These are phyloP conservation scores for Bertia moriformis DNA, from an alignment of 2,329 filamentous ascomycete genomes.

Conservation along the genomic window DNA sequence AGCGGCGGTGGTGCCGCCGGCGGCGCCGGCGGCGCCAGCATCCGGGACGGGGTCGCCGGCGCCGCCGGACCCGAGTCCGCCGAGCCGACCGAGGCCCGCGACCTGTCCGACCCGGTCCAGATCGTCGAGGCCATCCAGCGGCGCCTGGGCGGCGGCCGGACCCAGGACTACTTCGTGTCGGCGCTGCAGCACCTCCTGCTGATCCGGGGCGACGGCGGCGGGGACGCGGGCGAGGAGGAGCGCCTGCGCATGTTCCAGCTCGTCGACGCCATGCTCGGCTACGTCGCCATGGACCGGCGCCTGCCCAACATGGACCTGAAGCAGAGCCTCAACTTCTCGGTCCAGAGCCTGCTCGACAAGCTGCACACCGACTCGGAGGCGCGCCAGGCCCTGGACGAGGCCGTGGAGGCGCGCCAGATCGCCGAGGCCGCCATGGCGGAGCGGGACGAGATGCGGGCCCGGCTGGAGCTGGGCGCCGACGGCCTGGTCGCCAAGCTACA, in stretches of 20 bases:
- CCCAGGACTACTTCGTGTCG: slow-evolving; percentile 90
- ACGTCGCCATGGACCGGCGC: slow-evolving; percentile 93
- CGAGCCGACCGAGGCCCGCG: slow-evolving; percentile 77
- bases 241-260: slow-evolving; percentile 90
- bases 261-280: slow-evolving; percentile 96
- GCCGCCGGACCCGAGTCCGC: no score
- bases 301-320: slow-evolving; percentile 95
- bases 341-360: slow-evolving; percentile 87
- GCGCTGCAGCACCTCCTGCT: slow-evolving; percentile 89
- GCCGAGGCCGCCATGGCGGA: slow-evolving; percentile 93
- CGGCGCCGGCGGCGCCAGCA: no score
- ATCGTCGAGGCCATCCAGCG: slow-evolving; percentile 87
- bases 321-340: slow-evolving; percentile 92
- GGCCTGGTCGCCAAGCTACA: slow-evolving; percentile 86
- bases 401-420: slow-evolving; percentile 76
- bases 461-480: slow-evolving; percentile 81
- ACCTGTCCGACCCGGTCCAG: slow-evolving; percentile 81
- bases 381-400: slow-evolving; percentile 79
- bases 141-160: slow-evolving; percentile 67
- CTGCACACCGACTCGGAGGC: slow-evolving; percentile 94
- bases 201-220: slow-evolving; percentile 76
- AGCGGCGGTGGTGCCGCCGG: slow-evolving; percentile 81
- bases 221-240: slow-evolving; percentile 84
- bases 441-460: slow-evolving; percentile 81
- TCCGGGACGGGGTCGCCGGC: slow-evolving; percentile 76